These are phyloP conservation scores for Rheum nobile DNA, from an alignment of 148 eudicot genomes.

Conservation along the genomic window DNA sequence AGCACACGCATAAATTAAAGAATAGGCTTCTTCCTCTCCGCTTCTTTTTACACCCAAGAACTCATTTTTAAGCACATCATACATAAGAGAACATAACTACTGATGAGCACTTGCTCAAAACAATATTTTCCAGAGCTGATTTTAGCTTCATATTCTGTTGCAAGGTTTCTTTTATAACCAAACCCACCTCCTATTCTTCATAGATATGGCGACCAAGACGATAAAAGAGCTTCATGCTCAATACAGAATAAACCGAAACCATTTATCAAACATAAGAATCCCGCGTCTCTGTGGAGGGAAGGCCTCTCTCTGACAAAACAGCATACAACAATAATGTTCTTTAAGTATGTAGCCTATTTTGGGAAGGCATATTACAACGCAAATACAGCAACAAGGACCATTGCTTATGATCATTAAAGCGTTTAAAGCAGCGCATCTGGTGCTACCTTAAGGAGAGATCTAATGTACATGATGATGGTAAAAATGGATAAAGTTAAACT, in stretches of 20 bases:
- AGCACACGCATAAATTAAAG: not conserved
- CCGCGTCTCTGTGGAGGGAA: no score
- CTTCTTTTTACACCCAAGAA: not conserved
- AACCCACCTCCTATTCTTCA: not conserved
- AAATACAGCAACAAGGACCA: not conserved
- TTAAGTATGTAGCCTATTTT: not conserved
- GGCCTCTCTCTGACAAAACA: not conserved
- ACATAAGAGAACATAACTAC: not conserved
- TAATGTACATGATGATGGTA: constrained; percentile 5
- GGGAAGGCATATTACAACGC: not conserved
- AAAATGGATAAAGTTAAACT: not conserved
- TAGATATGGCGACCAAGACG: not conserved
- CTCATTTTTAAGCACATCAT: not conserved
- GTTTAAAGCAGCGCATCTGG: not conserved
- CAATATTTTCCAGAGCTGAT: not conserved
- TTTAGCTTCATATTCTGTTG: not conserved
- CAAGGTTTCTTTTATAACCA: not conserved
- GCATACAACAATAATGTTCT: not conserved
- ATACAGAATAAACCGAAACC: not conserved
- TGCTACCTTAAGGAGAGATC: not conserved
- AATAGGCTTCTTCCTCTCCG: not conserved
- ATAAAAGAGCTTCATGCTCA: not conserved
- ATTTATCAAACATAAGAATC: not conserved
- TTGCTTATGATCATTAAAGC: not conserved
- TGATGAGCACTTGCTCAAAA: no score